These are phyloP conservation scores for Ceratobasidium sp. DNA, from an alignment of 1,284 basidiomycete genomes.

Conservation along the genomic window DNA sequence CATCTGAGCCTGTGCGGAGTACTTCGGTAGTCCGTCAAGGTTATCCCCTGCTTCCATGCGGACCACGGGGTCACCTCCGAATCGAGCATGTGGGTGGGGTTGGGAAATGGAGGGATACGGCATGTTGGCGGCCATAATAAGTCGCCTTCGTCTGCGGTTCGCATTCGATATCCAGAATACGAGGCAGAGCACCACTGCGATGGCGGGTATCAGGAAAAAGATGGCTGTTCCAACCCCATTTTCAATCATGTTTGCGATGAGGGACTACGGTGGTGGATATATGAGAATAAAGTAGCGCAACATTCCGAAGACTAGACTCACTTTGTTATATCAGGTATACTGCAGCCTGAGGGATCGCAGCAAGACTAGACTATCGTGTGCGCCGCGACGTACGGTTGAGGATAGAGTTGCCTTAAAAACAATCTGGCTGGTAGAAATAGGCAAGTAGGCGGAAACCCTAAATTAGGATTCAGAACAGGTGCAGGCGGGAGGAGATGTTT, in stretches of 20 bases:
- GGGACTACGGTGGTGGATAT: neutral
- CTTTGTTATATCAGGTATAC: too few species aligned
- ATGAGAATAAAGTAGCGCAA: too few species aligned
- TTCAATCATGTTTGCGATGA: neutral
- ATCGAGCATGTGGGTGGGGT: neutral
- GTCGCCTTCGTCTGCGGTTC: slow-evolving; percentile 3
- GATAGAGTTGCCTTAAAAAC: too few species aligned
- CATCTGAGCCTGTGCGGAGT: neutral
- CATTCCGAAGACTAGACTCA: too few species aligned
- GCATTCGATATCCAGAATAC: neutral
- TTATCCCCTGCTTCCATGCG: slow-evolving; percentile 2
- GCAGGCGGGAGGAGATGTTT: too few species aligned
- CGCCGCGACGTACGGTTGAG: too few species aligned
- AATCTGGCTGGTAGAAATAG: too few species aligned
- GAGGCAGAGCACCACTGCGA: neutral
- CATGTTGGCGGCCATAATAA: neutral
- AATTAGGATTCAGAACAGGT: too few species aligned
- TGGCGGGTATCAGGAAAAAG: neutral
- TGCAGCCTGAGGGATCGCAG: too few species aligned
- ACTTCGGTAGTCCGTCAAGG: slow-evolving; percentile 5
- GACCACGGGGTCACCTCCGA: neutral
- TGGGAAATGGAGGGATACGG: neutral
- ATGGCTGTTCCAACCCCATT: neutral
- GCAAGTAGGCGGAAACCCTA: too few species aligned
- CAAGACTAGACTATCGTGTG: too few species aligned